Conservation (phyloP, 2,329 filamentous ascomycete genomes). For the Periconia digitata region DNA sequence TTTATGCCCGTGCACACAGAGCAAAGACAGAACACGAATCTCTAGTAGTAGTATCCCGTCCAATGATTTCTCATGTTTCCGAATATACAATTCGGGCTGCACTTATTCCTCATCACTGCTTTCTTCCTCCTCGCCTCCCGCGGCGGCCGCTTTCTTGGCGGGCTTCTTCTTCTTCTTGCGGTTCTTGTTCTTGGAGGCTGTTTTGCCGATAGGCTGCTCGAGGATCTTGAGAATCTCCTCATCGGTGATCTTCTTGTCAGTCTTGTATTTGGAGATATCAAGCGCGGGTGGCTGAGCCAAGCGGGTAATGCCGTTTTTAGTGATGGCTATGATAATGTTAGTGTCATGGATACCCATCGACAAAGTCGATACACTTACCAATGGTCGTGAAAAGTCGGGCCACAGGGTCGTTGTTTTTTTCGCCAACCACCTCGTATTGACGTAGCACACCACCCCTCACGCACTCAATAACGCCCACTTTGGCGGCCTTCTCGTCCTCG, state of each 20-base stretch:
- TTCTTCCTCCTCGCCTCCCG: slow-evolving; percentile 46
- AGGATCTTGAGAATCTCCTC: slow-evolving; percentile 95
- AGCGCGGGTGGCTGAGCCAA: slow-evolving; percentile 74
- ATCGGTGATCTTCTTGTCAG: slow-evolving; percentile 96
- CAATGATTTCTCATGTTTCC: not conserved
- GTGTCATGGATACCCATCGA: slow-evolving; percentile 1
- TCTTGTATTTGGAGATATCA: slow-evolving; percentile 81
- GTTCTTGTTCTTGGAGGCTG: slow-evolving; percentile 75
- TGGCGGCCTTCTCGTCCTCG: slow-evolving; percentile 91
- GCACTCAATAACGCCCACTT: slow-evolving; percentile 96
- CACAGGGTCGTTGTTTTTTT: slow-evolving; percentile 85
- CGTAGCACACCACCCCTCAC: slow-evolving; percentile 90
- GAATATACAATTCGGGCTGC: slow-evolving; percentile 3
- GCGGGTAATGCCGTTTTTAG: slow-evolving; percentile 93
- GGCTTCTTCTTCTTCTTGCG: slow-evolving; percentile 76
- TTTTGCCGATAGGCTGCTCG: slow-evolving; percentile 74
- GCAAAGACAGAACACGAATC: not conserved
- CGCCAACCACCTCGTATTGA: slow-evolving; percentile 93
- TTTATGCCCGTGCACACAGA: not conserved
- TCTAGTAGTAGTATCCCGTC: not conserved
- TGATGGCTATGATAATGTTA: slow-evolving; percentile 67
- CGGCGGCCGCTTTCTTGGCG: slow-evolving; percentile 65
- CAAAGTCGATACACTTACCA: slow-evolving; percentile 64
- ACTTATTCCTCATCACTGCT: slow-evolving; percentile 42
- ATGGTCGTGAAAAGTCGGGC: slow-evolving; percentile 87